Conservation (phyloP, 2,329 filamentous ascomycete genomes). For the Ascochyta koolunga region DNA sequence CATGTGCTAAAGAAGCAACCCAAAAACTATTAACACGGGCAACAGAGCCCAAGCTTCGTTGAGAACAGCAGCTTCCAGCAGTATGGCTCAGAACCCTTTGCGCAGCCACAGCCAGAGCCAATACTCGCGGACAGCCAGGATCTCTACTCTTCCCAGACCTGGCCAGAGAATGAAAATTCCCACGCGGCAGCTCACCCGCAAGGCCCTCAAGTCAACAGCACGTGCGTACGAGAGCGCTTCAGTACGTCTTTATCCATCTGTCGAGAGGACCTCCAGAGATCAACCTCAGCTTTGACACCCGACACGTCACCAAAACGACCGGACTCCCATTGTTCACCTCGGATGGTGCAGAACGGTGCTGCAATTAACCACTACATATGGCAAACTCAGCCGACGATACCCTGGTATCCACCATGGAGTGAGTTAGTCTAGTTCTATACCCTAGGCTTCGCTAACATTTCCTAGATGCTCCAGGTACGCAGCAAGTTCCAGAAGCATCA, state of each 20-base stretch:
- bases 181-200: not conserved
- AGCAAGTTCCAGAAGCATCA: not conserved
- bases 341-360: not conserved
- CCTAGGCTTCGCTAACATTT: not conserved
- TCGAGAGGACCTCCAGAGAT: not conserved
- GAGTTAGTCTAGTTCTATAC: not conserved
- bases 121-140: constrained; percentile 7
- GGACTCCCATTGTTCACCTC: not conserved
- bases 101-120: constrained; percentile 7
- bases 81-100: not conserved
- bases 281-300: not conserved
- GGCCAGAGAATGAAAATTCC: not conserved
- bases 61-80: not conserved
- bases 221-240: not conserved
- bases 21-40: not conserved
- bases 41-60: not conserved
- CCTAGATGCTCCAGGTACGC: not conserved
- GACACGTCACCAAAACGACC: not conserved
- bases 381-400: constrained; percentile 6
- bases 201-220: not conserved
- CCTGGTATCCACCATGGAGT: constrained; percentile 2
- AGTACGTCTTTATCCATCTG: not conserved
- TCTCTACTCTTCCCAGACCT: not conserved
- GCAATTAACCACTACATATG: not conserved
- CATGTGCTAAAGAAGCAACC: no score